Percentiles rank a stretch among this genome's conserved stretches.
phyloP scores from a whole-genome alignment of 208 protist species.

The Leishmania gerbilli region DNA sequence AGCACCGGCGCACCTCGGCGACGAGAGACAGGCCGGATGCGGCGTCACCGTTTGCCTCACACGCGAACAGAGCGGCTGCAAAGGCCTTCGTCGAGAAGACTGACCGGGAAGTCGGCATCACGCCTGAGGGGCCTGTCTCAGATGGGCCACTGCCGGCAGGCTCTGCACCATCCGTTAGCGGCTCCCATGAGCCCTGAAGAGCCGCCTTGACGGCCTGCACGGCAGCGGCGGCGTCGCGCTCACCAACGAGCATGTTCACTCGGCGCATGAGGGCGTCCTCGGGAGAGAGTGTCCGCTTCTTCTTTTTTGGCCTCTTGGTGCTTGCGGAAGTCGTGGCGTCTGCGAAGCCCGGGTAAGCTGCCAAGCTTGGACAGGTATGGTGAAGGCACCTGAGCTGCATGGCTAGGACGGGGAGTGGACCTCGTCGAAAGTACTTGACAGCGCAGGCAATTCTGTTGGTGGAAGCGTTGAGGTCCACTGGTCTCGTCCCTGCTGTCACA shows the following conservation, averaged over 20 bases:
- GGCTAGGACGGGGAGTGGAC: neutral
- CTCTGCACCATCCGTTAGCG: neutral
- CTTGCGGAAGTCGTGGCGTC: neutral
- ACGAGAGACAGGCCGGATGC: conserved; percentile 49
- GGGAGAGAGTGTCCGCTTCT: conserved; percentile 10
- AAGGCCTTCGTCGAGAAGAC: conserved; percentile 38
- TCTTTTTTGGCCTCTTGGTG: neutral
- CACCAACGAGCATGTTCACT: conserved; percentile 31
- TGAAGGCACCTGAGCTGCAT: neutral
- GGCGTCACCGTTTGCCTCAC: conserved; percentile 35
- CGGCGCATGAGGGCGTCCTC: conserved; percentile 19
- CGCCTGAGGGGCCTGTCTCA: neutral
- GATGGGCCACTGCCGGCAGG: neutral
- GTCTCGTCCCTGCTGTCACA: too few relatives aligned
- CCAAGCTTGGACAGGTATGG: neutral
- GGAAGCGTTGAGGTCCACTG: neutral
- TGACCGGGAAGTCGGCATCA: neutral
- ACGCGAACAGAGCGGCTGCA: conserved; percentile 56
- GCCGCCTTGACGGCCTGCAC: conserved; percentile 22
- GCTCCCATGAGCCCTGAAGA: conserved; percentile 9
- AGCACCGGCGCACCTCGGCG: conserved; percentile 32
- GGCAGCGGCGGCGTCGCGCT: conserved; percentile 25
- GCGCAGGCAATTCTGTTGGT: neutral
- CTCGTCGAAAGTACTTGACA: neutral
- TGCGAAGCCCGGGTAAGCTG: neutral